These are phyloP conservation scores for Juglanconis sp. DNA, from an alignment of 2,329 filamentous ascomycete species.

Conservation along the genomic window DNA sequence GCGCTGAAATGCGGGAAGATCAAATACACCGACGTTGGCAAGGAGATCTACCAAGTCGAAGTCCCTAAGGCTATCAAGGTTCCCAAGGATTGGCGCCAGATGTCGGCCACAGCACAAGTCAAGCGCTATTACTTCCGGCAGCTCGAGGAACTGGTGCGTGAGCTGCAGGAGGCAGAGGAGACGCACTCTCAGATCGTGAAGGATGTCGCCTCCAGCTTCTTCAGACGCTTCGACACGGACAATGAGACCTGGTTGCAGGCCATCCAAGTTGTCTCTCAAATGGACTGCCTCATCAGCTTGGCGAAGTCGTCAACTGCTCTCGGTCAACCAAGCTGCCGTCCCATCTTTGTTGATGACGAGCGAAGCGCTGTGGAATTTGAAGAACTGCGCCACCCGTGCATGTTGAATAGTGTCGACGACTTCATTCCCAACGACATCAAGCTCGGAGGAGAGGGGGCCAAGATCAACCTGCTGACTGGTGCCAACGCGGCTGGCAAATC, in stretches of 20 bases:
- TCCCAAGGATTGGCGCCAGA: conserved; percentile 87
- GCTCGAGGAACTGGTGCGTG: conserved; percentile 75
- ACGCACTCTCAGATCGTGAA: conserved; percentile 88
- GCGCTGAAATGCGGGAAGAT: conserved; percentile 72
- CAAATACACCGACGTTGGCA: conserved; percentile 81
- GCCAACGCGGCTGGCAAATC: conserved; percentile 98
- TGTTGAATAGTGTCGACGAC: conserved; percentile 82
- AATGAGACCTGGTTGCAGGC: conserved; percentile 83
- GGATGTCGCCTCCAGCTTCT: conserved; percentile 80
- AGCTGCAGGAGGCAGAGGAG: conserved; percentile 91
- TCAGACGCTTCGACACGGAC: conserved; percentile 80
- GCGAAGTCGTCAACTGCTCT: conserved; percentile 83
- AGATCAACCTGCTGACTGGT: conserved; percentile 88
- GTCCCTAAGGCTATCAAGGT: conserved; percentile 82
- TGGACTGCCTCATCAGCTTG: conserved; percentile 92
- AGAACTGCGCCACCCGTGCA: conserved; percentile 92
- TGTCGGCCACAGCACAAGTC: conserved; percentile 87
- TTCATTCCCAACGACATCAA: conserved; percentile 96
- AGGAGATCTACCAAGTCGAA: conserved; percentile 96
- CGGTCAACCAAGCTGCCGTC: conserved; percentile 83
- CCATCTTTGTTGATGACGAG: conserved; percentile 79
- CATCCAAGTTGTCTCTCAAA: conserved; percentile 84
- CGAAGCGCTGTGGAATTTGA: conserved; percentile 87
- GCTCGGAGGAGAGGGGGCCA: conserved; percentile 75
- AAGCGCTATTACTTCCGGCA: conserved; percentile 94